Percentiles rank a stretch among this genome's conserved stretches.
Evolutionary conservation across 768 basidiomycete species (phyloP).

Genomic region (Russula compacta): DNA sequence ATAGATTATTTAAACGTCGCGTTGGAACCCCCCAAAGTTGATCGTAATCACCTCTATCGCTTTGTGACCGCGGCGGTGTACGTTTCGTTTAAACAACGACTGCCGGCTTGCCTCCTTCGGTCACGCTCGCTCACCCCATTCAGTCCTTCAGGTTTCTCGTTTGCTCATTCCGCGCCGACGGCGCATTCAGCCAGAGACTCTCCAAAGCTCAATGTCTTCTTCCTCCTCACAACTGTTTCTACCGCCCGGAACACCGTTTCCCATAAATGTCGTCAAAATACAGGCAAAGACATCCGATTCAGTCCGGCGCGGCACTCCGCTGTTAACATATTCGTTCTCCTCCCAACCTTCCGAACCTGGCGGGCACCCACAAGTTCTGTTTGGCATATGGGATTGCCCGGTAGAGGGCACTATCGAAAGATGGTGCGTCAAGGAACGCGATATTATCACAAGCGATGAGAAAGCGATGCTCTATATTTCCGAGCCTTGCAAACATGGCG

Average conservation of each 20-base stretch:
- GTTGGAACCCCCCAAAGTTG: neutral
- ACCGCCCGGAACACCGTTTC: constrained; percentile 74
- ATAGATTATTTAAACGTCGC: neutral
- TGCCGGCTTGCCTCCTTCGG: neutral
- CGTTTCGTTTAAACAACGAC: neutral
- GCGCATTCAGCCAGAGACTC: neutral
- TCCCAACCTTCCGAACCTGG: constrained; percentile 40
- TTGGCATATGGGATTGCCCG: constrained; percentile 86
- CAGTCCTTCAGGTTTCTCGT: neutral
- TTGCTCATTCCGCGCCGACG: constrained; percentile 5
- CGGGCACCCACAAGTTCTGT: constrained; percentile 53
- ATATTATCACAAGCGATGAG: constrained; percentile 48
- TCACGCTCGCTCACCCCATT: neutral
- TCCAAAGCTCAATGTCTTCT: constrained; percentile 8
- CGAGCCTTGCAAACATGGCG: constrained; percentile 95
- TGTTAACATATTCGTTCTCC: constrained; percentile 79
- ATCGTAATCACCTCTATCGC: neutral
- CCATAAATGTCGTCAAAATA: constrained; percentile 70
- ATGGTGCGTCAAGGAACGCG: constrained; percentile 64
- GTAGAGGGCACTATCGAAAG: constrained; percentile 67
- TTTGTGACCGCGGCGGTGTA: constrained; percentile 5
- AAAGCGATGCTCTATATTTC: constrained; percentile 55
- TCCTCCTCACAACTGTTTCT: constrained; percentile 55
- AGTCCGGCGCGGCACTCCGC: constrained; percentile 63
- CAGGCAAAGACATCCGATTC: constrained; percentile 37